Evolutionary conservation across 129 eudicot species (phyloP).

Genomic region (Flaveria brownii): DNA sequence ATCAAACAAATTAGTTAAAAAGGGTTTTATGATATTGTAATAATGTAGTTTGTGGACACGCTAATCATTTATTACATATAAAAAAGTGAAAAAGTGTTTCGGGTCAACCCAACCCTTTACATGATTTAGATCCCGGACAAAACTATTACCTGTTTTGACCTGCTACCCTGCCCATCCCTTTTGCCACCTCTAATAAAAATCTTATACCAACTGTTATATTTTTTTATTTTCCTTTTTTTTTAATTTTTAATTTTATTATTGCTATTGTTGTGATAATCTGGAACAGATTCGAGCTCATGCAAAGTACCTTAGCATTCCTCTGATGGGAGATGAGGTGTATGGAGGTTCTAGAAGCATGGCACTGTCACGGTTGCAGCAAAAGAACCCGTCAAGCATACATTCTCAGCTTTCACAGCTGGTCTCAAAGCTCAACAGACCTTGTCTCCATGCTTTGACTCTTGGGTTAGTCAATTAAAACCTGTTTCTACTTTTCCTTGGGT

Average conservation of each 20-base stretch:
- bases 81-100: not conserved
- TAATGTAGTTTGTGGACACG: not conserved
- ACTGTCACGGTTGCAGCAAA: constrained; percentile 62
- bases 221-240: not conserved
- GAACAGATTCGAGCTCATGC: constrained; percentile 92
- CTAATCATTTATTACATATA: not conserved
- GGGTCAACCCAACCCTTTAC: constrained; percentile 6
- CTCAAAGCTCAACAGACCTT: constrained; percentile 67
- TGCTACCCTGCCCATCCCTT: not conserved
- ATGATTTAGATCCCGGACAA: not conserved
- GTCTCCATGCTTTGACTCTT: constrained; percentile 85
- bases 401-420: constrained; percentile 56
- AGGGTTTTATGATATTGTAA: not conserved
- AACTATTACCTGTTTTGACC: not conserved
- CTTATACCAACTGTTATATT: not conserved
- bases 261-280: constrained; percentile 4
- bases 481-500: not conserved
- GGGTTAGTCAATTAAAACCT: constrained; percentile 55
- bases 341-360: constrained; percentile 92
- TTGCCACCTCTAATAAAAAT: not conserved
- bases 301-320: constrained; percentile 78
- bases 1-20: not conserved
- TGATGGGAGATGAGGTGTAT: constrained; percentile 90
- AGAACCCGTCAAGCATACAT: constrained; percentile 48
- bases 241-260: not conserved